Base-by-base conservation (phyloP, 2,329 filamentous ascomycete genomes). In the Taxawa tesnikishii region DNA sequence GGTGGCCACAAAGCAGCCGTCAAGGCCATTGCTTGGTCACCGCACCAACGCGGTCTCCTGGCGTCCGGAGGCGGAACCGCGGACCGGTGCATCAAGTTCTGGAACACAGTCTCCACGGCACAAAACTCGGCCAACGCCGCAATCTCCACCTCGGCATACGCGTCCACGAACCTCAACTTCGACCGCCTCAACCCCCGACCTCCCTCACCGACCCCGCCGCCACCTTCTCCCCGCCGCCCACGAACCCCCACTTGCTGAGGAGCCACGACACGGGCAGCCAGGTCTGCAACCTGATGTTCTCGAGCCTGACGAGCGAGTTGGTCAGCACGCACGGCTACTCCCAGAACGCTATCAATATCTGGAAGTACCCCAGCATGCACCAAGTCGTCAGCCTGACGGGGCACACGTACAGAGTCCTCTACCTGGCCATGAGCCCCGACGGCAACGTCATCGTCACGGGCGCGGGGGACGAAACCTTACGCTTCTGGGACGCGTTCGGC, bases 321-420 rank as follows among this genome's bases (percentile, higher is more conserved):
- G 88, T 98, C 33, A 88, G 81, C 31, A 98, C 90, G 1, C 90
- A 98, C 51, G 90, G 90, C 5, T 98, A 94, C 62, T 88, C 80
- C 45, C 90, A 98, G 53, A 94, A 98, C 54, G 90, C 96, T 56
- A 94, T 98, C 47, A 88, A 96, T 23, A 84, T 98, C 34, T 98
- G 90, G 90, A 98, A 98, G 52, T 98, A 98, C 51, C 90, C 90
- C 2, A 87, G 80, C 44, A 96, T 98, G 90, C 84, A 84, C 29
- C 90, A 96, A 54, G 85, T 98, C 6, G 88, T 84, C 25, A 93
- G 83, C 44, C 65, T 98, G 28, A 98, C 90, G 0, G 90, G 90
- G 1, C 90, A 98, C 55, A 98, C 90, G 2, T 96, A 92, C 58
- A 80, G 90, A 49, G 90, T 98, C 9, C 67, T 98, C 3, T 98